These are phyloP conservation scores for Davidsoniella australis DNA, from an alignment of 2,329 filamentous ascomycete genomes.

Conservation along the genomic window DNA sequence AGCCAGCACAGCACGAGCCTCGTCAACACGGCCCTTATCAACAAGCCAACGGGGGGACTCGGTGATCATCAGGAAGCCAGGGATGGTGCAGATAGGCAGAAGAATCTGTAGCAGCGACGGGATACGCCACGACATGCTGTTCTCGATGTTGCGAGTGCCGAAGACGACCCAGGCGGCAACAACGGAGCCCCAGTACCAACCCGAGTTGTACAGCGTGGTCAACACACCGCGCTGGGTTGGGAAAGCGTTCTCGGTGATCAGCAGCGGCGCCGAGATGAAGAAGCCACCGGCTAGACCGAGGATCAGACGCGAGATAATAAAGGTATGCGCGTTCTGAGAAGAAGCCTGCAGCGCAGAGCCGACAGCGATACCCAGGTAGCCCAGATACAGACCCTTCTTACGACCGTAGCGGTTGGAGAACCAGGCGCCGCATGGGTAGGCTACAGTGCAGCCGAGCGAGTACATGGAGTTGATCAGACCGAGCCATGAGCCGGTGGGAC, in stretches of 20 bases:
- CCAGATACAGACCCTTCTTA: slow-evolving; percentile 28
- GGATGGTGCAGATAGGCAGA: slow-evolving; percentile 26
- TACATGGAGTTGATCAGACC: slow-evolving; percentile 35
- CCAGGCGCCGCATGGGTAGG: slow-evolving; percentile 29
- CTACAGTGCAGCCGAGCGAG: slow-evolving; percentile 31
- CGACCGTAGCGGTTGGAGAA: slow-evolving; percentile 30
- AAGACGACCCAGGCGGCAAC: slow-evolving; percentile 29
- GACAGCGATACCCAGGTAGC: slow-evolving; percentile 25
- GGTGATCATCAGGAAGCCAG: slow-evolving; percentile 15
- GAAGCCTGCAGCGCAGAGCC: slow-evolving; percentile 17
- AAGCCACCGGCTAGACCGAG: slow-evolving; percentile 25
- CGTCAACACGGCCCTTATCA: slow-evolving; percentile 18
- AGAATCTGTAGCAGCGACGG: slow-evolving; percentile 24
- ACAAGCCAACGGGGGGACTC: slow-evolving; percentile 22
- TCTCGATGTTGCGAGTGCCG: slow-evolving; percentile 21
- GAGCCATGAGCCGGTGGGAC: slow-evolving; percentile 26
- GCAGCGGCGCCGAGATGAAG: slow-evolving; percentile 46
- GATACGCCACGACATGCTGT: slow-evolving; percentile 23
- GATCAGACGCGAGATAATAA: slow-evolving; percentile 38
- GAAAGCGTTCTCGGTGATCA: slow-evolving; percentile 45
- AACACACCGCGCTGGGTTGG: slow-evolving; percentile 44
- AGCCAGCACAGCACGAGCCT: slow-evolving; percentile 19
- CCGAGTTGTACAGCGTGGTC: slow-evolving; percentile 36
- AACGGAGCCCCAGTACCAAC: slow-evolving; percentile 28
- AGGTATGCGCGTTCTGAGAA: slow-evolving; percentile 27